Evolutionary conservation across 164 flowering plant species (phyloP).

Genomic region (Magnolia officinalis): DNA sequence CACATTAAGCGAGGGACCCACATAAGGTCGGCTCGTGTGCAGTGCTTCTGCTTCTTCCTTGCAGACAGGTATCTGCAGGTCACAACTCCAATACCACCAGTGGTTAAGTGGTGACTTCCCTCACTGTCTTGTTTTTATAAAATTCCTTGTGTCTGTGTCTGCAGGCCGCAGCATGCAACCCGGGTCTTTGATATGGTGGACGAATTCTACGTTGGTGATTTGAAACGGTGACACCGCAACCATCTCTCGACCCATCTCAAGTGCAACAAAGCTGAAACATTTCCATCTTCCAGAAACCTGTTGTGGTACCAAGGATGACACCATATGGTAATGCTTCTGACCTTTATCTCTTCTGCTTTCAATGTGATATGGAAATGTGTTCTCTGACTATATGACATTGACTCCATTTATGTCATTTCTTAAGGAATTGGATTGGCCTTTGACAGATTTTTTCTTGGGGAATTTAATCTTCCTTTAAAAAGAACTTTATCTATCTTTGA

Average conservation of each 20-base stretch:
- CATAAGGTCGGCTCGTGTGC: no score
- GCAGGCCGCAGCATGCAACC: constrained; percentile 96
- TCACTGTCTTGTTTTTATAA: neutral
- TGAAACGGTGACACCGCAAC: constrained; percentile 29
- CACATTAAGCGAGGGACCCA: no score
- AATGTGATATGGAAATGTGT: neutral
- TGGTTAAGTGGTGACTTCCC: no score
- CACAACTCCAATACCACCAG: no score
- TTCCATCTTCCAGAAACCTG: neutral
- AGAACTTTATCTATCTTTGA: no score
- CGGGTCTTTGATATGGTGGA: constrained; percentile 93
- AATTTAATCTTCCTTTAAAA: no score
- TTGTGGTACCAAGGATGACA: neutral
- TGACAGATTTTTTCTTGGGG: neutral
- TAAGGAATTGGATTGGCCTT: neutral
- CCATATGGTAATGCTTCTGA: neutral
- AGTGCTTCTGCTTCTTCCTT: no score
- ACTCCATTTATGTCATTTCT: neutral
- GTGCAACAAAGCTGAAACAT: neutral
- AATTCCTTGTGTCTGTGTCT: constrained; percentile 4
- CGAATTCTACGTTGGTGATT: constrained; percentile 81
- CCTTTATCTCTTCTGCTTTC: neutral
- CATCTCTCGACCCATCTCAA: neutral
- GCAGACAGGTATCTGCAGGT: no score
- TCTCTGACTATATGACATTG: neutral